Evolutionary conservation across 352 stramenopile species (phyloP).

Genomic region (Phytophthora idaei): DNA sequence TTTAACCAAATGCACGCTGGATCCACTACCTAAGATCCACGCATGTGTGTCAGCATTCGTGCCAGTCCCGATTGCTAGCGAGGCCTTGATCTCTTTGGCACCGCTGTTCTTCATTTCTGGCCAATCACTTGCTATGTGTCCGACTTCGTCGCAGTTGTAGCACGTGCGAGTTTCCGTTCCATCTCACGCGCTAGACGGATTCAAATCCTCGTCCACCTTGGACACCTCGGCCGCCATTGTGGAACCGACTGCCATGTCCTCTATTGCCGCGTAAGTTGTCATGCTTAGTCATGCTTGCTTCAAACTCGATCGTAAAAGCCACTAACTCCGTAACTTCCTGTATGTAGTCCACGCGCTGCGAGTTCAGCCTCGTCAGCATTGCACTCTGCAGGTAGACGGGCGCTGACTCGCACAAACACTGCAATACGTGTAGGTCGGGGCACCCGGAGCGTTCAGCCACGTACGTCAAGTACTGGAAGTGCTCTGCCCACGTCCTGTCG

Average conservation of each 20-base stretch:
- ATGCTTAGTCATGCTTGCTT: neutral
- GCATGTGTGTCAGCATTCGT: neutral
- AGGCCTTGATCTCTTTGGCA: neutral
- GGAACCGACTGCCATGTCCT: neutral
- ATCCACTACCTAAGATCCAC: conserved; percentile 10
- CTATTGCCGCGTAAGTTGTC: neutral
- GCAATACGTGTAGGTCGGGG: conserved; percentile 1
- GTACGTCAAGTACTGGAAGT: conserved; percentile 17
- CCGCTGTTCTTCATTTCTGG: neutral
- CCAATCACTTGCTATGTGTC: neutral
- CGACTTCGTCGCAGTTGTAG: neutral
- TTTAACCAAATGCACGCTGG: conserved; percentile 15
- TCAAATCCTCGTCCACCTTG: neutral
- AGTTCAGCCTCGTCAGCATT: conserved; percentile 7
- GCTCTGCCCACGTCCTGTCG: conserved; percentile 3
- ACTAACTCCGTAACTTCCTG: neutral
- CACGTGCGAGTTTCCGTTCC: neutral
- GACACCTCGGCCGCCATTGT: neutral
- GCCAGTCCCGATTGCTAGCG: neutral
- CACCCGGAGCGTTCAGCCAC: conserved; percentile 4
- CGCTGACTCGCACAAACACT: conserved; percentile 9
- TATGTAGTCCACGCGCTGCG: neutral
- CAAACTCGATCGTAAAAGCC: neutral
- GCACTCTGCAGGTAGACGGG: neutral
- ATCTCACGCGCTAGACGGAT: neutral